phyloP scores from a whole-genome alignment of 768 basidiomycete species.

The Boletellus emodensis region DNA sequence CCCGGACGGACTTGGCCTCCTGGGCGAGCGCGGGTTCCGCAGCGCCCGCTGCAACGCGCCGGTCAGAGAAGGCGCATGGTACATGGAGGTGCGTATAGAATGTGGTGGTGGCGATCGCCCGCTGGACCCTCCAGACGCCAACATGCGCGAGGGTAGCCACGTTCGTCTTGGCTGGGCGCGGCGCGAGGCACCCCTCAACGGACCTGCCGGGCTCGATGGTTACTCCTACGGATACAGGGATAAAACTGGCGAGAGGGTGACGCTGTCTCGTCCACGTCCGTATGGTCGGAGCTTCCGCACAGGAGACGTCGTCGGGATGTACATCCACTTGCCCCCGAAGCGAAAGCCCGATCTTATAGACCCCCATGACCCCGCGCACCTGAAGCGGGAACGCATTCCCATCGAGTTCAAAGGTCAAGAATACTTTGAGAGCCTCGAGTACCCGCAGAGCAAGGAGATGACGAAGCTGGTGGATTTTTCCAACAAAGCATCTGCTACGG shows the following conservation, averaged over 20 bases:
- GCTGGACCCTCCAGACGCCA: slow-evolving; percentile 38
- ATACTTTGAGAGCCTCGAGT: slow-evolving; percentile 93
- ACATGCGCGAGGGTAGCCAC: slow-evolving; percentile 65
- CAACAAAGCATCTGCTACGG: slow-evolving; percentile 51
- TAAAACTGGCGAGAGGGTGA: slow-evolving; percentile 88
- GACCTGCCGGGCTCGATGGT: slow-evolving; percentile 88
- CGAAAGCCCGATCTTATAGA: slow-evolving; percentile 58
- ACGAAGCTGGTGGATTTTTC: slow-evolving; percentile 76
- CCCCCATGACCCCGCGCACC: slow-evolving; percentile 72
- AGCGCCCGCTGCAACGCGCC: slow-evolving; percentile 89
- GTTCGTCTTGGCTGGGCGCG: slow-evolving; percentile 90
- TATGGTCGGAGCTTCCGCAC: slow-evolving; percentile 74
- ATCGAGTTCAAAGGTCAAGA: slow-evolving; percentile 97
- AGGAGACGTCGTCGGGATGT: slow-evolving; percentile 91
- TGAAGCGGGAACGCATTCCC: slow-evolving; percentile 86
- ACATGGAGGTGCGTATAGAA: slow-evolving; percentile 83
- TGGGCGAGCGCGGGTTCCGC: slow-evolving; percentile 86
- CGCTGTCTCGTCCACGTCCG: slow-evolving; percentile 71
- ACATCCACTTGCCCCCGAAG: slow-evolving; percentile 79
- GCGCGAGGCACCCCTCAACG: slow-evolving; percentile 90
- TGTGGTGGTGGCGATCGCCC: slow-evolving; percentile 64
- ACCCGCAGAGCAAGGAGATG: slow-evolving; percentile 90
- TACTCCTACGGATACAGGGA: slow-evolving; percentile 92
- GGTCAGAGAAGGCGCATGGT: slow-evolving; percentile 88
- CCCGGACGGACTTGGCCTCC: slow-evolving; percentile 69